These are phyloP conservation scores for Mallotus nudiflorus DNA, from an alignment of 345 rosid species.

Conservation along the genomic window DNA sequence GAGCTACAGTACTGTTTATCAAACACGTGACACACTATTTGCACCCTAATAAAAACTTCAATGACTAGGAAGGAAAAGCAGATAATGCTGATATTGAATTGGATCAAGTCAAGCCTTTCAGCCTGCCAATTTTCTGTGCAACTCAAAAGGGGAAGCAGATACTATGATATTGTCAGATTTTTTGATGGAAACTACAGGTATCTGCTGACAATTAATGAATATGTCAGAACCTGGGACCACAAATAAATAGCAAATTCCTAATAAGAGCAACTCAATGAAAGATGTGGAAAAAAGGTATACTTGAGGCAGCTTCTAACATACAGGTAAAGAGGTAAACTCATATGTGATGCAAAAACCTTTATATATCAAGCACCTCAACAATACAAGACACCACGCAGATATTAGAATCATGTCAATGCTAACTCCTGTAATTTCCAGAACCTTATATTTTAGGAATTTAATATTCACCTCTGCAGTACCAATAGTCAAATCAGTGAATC, in stretches of 20 bases:
- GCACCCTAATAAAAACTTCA: too few species aligned
- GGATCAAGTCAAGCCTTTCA: neutral
- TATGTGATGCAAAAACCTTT: neutral
- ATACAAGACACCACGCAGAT: neutral
- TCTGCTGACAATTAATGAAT: too few species aligned
- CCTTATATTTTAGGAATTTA: slow-evolving; percentile 10
- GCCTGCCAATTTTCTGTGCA: too few species aligned
- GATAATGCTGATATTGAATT: too few species aligned
- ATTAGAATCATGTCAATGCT: neutral
- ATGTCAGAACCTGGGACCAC: too few species aligned
- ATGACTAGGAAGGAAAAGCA: too few species aligned
- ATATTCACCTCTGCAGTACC: slow-evolving; percentile 80
- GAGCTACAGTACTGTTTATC: neutral
- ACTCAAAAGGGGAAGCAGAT: too few species aligned
- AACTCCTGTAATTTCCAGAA: neutral
- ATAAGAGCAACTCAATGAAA: too few species aligned
- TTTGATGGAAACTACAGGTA: too few species aligned
- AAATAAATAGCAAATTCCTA: too few species aligned
- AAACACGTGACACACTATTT: neutral
- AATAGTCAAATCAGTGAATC: slow-evolving; percentile 72
- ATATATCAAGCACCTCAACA: neutral
- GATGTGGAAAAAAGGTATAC: neutral
- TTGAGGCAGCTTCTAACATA: neutral
- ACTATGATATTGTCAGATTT: too few species aligned
- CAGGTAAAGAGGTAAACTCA: neutral